A percentile compares a stretch with the other conserved stretches of the same genome.
Evolutionary conservation across 2,329 filamentous ascomycete species (phyloP).

Genomic region (Aspergillus sp.): DNA sequence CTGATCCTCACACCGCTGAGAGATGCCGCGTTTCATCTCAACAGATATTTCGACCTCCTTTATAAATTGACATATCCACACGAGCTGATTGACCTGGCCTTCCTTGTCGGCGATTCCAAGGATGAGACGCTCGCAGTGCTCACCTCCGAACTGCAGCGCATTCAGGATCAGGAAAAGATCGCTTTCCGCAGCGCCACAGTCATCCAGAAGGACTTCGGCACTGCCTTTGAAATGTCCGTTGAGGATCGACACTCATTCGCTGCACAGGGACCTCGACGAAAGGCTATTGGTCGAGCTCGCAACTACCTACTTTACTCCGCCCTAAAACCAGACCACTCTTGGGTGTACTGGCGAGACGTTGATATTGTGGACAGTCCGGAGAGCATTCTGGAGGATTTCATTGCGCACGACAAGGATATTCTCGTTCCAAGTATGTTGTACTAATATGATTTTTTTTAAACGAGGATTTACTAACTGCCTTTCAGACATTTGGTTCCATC

Average conservation of each 20-base stretch:
- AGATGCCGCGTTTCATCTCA: constrained; percentile 78
- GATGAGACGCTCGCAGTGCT: constrained; percentile 92
- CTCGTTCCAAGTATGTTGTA: constrained; percentile 81
- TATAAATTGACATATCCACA: constrained; percentile 90
- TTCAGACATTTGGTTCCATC: constrained; percentile 63
- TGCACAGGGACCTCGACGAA: constrained; percentile 85
- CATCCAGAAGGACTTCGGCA: constrained; percentile 87
- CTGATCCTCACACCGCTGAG: constrained; percentile 91
- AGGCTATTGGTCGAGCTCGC: constrained; percentile 82
- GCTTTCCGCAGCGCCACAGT: constrained; percentile 84
- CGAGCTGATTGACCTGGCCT: constrained; percentile 89
- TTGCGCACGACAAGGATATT: constrained; percentile 88
- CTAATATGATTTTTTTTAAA: background rate
- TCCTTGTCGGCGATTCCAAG: constrained; percentile 86
- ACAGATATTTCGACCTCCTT: constrained; percentile 91
- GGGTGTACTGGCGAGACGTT: constrained; percentile 98
- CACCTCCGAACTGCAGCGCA: constrained; percentile 77
- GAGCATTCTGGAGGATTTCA: constrained; percentile 90
- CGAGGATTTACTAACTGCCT: constrained; percentile 15
- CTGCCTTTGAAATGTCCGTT: constrained; percentile 72
- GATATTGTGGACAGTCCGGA: constrained; percentile 90
- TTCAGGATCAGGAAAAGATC: constrained; percentile 77
- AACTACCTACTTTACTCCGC: constrained; percentile 87
- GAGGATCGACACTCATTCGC: constrained; percentile 81
- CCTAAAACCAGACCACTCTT: constrained; percentile 89